Percentiles rank a stretch among this genome's conserved stretches.
Evolutionary conservation across 805 yeast species (phyloP).

Genomic region (Barnettozyma californica): DNA sequence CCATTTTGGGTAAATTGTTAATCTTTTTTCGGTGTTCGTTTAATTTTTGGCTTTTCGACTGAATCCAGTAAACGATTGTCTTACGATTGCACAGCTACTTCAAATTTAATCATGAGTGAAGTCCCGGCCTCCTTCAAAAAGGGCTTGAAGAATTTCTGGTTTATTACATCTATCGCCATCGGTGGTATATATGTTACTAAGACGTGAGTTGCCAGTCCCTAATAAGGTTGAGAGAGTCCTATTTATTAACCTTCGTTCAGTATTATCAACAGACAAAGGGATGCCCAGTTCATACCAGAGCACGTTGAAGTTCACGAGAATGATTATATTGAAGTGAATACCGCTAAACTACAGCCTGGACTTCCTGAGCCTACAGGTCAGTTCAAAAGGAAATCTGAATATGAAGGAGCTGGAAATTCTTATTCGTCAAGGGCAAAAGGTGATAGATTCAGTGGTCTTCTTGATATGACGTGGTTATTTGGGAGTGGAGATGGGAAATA

Average conservation of each 20-base stretch:
- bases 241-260: conserved; percentile 9
- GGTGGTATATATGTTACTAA: conserved; percentile 26
- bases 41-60: neutral
- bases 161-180: conserved; percentile 24
- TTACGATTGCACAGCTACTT: neutral
- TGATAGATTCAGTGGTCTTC: conserved; percentile 35
- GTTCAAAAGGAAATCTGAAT: conserved; percentile 50
- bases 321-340: conserved; percentile 11
- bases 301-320: conserved; percentile 17
- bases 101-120: conserved; percentile 2
- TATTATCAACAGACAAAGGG: conserved; percentile 31
- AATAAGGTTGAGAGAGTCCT: no score
- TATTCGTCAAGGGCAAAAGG: conserved; percentile 54
- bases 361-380: conserved; percentile 39
- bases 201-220: conserved; percentile 23
- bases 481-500: conserved; percentile 9
- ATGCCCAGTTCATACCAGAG: conserved; percentile 30
- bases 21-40: neutral
- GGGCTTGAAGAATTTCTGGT: conserved; percentile 19
- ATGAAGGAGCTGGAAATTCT: conserved; percentile 63
- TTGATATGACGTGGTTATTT: conserved; percentile 21
- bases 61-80: no score
- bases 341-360: conserved; percentile 47
- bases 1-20: neutral
- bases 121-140: conserved; percentile 13